A percentile compares a stretch with the other conserved stretches of the same genome.
Evolutionary conservation across 2,329 filamentous ascomycete species (phyloP).

Genomic region (Monilinia laxa): DNA sequence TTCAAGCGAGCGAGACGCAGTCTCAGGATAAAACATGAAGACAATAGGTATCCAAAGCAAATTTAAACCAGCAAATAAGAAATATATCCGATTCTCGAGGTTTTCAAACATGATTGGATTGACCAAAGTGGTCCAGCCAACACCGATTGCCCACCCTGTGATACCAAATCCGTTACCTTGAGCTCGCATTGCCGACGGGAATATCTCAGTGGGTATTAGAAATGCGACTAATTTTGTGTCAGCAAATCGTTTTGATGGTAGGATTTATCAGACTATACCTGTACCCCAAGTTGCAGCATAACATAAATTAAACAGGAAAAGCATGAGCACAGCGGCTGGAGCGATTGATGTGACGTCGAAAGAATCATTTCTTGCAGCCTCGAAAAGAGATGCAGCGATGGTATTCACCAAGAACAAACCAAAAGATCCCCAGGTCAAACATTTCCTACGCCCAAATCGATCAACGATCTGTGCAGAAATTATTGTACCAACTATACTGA

Average conservation of each 20-base stretch:
- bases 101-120: constrained; percentile 53
- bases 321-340: constrained; percentile 51
- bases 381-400: constrained; percentile 47
- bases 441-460: constrained; percentile 64
- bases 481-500: constrained; percentile 52
- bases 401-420: constrained; percentile 50
- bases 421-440: constrained; percentile 61
- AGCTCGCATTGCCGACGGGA: constrained; percentile 55
- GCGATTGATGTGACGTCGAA: constrained; percentile 44
- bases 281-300: constrained; percentile 53
- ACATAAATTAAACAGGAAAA: constrained; percentile 52
- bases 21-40: constrained; percentile 50
- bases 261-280: not conserved
- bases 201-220: constrained; percentile 55
- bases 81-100: constrained; percentile 50
- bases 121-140: constrained; percentile 54
- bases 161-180: constrained; percentile 60
- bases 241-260: not conserved
- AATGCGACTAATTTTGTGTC: constrained; percentile 43
- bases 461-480: constrained; percentile 59
- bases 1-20: constrained; percentile 49
- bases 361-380: constrained; percentile 40
- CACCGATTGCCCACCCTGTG: constrained; percentile 58
- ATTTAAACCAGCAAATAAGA: constrained; percentile 53
- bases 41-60: constrained; percentile 52